Conservation (phyloP, 2,329 filamentous ascomycete species). For the Cladosporium sp. region DNA sequence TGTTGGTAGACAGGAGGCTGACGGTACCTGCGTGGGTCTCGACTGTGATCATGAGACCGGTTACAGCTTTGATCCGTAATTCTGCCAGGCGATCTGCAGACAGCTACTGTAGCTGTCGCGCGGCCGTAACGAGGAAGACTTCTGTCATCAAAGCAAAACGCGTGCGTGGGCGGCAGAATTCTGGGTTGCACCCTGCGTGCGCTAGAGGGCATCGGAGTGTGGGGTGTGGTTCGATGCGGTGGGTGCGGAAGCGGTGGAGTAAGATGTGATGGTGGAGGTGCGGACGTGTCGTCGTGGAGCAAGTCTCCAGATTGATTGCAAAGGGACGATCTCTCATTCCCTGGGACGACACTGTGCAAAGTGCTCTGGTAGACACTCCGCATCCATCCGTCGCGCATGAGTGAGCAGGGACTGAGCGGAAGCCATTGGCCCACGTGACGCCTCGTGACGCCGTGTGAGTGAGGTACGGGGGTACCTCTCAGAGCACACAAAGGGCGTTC, state of each 20-base stretch:
- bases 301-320: neutral
- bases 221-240: constrained; percentile 6
- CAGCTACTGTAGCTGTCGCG: constrained; percentile 4
- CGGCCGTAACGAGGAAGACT: neutral
- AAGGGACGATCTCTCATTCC: neutral
- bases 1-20: neutral
- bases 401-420: neutral
- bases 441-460: neutral
- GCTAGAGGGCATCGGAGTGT: constrained; percentile 5
- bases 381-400: constrained; percentile 6
- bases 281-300: constrained; percentile 4
- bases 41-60: constrained; percentile 13
- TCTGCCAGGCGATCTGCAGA: constrained; percentile 16
- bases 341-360: neutral
- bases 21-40: constrained; percentile 18
- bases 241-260: neutral
- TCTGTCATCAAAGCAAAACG: constrained; percentile 8
- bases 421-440: constrained; percentile 13
- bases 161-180: constrained; percentile 11
- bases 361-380: constrained; percentile 3
- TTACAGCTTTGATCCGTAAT: constrained; percentile 1
- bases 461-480: neutral
- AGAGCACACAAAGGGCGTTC: constrained; percentile 1
- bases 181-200: constrained; percentile 14
- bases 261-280: neutral